Base-by-base conservation (phyloP, 495 filamentous ascomycete genomes). In the Oidiodendron maius region DNA sequence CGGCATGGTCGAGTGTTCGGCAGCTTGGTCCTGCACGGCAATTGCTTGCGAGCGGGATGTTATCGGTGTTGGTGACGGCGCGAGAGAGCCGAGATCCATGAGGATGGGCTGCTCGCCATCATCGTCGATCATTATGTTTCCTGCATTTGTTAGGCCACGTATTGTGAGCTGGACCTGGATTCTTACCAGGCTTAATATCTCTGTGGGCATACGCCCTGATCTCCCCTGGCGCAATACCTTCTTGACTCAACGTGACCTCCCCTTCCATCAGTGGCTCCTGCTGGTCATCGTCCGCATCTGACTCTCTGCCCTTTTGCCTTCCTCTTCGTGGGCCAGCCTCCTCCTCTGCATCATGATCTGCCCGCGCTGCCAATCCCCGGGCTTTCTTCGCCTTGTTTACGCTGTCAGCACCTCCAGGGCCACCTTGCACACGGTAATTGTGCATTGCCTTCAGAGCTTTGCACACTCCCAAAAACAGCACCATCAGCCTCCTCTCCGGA, bases 81-180 rank as follows among this genome's bases (percentile, higher is more conserved):
- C 83, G 24, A 98, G 71, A 15, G 91, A 96, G 36, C 93, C 93
- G 17, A 98, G 82, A 64, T 98, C 93, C 94, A 98, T 98, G n/a
- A 98, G 74, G 52, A 98, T 91, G 8, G 93, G 94, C 21, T 82
- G 84, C 45, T 78, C 75, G 46, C 91, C 91, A 53, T 87, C 82
- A 54, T 95, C 89, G 42, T 78, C 78, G 52, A 96, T 96, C 91
- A 96, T 96, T 63, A 96, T 91, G 63, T 98, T 98, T 25, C 91
- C 87, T 87, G 55, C 24, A 20, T 6, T 15, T 20, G 15, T 47
- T 46, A 52, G 41, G 9, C 44, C 8, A 15, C 21, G 12, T 23
- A 1, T 34, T 22, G 18, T 40, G 24, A 21, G 13, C 41, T 40
- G 30, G 15, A 17, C 11, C 13, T 16, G 3, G 16, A 1, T 34